Evolutionary conservation across 345 rosid species (phyloP).

Genomic region (Salix caprea): DNA sequence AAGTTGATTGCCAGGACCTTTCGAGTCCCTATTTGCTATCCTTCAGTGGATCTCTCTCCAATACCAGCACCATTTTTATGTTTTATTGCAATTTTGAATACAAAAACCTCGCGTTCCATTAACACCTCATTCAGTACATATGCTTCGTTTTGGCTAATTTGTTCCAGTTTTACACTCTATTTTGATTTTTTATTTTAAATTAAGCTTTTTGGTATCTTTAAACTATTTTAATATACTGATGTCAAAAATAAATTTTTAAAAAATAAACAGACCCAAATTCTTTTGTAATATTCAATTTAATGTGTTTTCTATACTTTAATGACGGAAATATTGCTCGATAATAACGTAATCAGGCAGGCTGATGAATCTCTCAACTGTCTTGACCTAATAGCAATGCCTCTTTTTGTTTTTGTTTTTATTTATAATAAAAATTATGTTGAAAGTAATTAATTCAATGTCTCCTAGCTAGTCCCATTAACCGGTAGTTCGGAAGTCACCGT

Average conservation of each 20-base stretch:
- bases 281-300: too few relatives aligned
- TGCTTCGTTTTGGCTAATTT: not conserved
- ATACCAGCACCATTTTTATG: not conserved
- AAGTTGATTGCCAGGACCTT: not conserved
- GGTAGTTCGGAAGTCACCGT: conserved; percentile 49
- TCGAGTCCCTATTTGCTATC: not conserved
- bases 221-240: too few relatives aligned
- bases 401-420: not conserved
- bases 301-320: conserved; percentile 10
- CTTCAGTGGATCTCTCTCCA: not conserved
- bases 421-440: not conserved
- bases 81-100: not conserved
- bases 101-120: too few relatives aligned
- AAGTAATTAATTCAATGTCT: conserved; percentile 16
- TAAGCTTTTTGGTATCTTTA: too few relatives aligned
- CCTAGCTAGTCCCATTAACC: conserved; percentile 6
- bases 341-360: conserved; percentile 26
- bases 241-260: too few relatives aligned
- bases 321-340: conserved; percentile 41
- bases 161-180: not conserved
- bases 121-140: not conserved
- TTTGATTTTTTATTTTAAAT: too few relatives aligned
- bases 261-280: too few relatives aligned
- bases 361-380: not conserved
- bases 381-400: conserved; percentile 1